These are phyloP conservation scores for Stephania japonica DNA, from an alignment of 164 flowering plant genomes.

Conservation along the genomic window DNA sequence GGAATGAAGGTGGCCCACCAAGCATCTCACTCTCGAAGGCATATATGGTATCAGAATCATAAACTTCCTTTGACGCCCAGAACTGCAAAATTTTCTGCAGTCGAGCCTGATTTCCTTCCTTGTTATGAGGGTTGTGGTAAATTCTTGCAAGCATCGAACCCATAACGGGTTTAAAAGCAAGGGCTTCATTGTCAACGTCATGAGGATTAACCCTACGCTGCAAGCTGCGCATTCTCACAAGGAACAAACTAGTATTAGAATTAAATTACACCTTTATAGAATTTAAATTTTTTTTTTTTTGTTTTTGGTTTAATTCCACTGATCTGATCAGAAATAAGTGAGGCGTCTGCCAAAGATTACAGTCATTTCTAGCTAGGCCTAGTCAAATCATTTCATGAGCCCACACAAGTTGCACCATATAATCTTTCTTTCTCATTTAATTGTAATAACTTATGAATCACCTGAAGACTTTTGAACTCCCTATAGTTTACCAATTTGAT, in stretches of 20 bases:
- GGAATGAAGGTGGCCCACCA: slow-evolving; percentile 54
- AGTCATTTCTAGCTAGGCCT: neutral
- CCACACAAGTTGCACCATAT: neutral
- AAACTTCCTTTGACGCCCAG: slow-evolving; percentile 98
- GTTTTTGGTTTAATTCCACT: neutral
- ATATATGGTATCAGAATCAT: slow-evolving; percentile 71
- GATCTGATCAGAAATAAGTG: neutral
- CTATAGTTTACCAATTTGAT: too few species aligned
- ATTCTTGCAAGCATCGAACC: slow-evolving; percentile 91
- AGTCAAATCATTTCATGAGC: neutral
- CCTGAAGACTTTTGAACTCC: too few species aligned
- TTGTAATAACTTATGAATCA: too few species aligned
- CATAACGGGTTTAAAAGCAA: slow-evolving; percentile 85
- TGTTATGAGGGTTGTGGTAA: slow-evolving; percentile 85
- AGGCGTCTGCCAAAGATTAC: neutral
- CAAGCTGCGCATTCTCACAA: slow-evolving; percentile 49
- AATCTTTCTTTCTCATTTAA: neutral
- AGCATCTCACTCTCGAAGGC: slow-evolving; percentile 79
- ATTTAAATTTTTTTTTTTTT: neutral
- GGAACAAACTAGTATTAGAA: neutral
- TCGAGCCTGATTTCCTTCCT: slow-evolving; percentile 84
- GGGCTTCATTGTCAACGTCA: slow-evolving; percentile 91
- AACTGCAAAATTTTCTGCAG: slow-evolving; percentile 85
- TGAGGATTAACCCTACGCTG: slow-evolving; percentile 62
- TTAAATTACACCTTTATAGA: neutral